Base-by-base conservation (phyloP, 352 stramenopile species). In the Pythium rishiriense region DNA sequence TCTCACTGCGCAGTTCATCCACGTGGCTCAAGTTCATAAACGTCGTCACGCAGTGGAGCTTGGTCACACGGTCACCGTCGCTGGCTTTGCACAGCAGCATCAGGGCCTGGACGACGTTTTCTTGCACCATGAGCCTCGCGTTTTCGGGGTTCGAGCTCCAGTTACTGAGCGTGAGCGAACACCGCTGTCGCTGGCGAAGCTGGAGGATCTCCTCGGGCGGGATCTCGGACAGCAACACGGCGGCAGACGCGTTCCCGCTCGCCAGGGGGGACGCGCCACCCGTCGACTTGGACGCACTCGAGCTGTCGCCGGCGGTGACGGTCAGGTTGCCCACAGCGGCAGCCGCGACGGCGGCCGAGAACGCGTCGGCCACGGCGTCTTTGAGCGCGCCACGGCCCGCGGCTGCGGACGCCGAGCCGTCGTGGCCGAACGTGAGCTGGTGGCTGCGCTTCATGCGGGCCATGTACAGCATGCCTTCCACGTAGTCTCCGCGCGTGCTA, bases 71-170 rank as follows among this genome's bases (percentile, higher is more conserved):
- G 67, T 96, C 76, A 19, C 83, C 81, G n/a, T 84, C 76, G 48
- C 83, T 75, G 19, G 78, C 62, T 24, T 68, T 68, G 37, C 53
- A 91, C 0, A 97, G 66, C 25, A 79, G 65, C 28, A 97, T 88
- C 4, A 96, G 67, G 11, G 89, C 87, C 28, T 96, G 75, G 7
- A 97, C 87, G 1, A 93, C 90, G 42, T 93, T 90, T 64, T 97
- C 90, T 48, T 95, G 65, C 4, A 94, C 88, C 78, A 97, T 94
- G 10, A 93, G 71, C 42, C 79, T 58, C 17, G 87, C 90, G 58
- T 97, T 97, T 1, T 86, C 83, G 0, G 81, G 76, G 54, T 96
- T 94, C 22, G 79, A 85, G 68, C 85, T 95, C 90, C 90, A 97
- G 50, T 94, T 91, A 33, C 87, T 93, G 11, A 97, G 71, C 24